Base-by-base conservation (phyloP, 2,329 filamentous ascomycete species). In the Bipolaris victoriae region DNA sequence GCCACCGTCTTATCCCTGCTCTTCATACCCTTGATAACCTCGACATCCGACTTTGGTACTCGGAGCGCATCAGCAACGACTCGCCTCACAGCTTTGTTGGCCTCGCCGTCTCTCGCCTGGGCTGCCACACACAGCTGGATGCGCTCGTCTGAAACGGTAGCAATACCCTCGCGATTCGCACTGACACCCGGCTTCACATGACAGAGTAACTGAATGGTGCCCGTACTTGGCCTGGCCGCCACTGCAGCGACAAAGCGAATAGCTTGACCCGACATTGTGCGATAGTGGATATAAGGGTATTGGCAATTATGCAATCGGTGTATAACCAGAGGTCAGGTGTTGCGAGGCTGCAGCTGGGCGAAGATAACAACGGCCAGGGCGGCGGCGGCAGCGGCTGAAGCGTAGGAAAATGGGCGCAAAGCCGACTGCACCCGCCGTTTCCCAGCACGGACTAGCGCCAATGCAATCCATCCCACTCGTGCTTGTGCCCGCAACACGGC, bases 81-180 rank as follows among this genome's bases (percentile, higher is more conserved):
- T 36, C 83, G 79, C 47, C 86, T 76, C 2, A 90, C 86, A 4
- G 88, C 88, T 68, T 83, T 84, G 69, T 91, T 91, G 5, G 89
- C 85, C 69, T 90, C 86, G 13, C 88, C 88, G 13, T 90, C 86
- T 58, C 83, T 81, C 10, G 89, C 82, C 61, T 83, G 86, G 0
- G 87, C 88, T 0, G 88, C 77, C 2, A 91, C 88, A 46, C 86
- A 88, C 1, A 92, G 72, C 58, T 89, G 84, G 45, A 91, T 81
- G 2, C 77, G 77, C 6, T 84, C 80, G 22, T 86, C 81, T 0
- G 82, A 82, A 3, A 91, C 74, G 0, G 80, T 79, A 2, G 78
- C 69, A 43, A 91, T 80, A 13, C 88, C 88, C 64, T 90, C 83
- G 33, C 87, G 83, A 22, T 80, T 79, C 26, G 84, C 85, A 70